A percentile compares a stretch with the other conserved stretches of the same genome.
Conservation (phyloP, 179 eudicot genomes). For the Drosera spatulata region DNA sequence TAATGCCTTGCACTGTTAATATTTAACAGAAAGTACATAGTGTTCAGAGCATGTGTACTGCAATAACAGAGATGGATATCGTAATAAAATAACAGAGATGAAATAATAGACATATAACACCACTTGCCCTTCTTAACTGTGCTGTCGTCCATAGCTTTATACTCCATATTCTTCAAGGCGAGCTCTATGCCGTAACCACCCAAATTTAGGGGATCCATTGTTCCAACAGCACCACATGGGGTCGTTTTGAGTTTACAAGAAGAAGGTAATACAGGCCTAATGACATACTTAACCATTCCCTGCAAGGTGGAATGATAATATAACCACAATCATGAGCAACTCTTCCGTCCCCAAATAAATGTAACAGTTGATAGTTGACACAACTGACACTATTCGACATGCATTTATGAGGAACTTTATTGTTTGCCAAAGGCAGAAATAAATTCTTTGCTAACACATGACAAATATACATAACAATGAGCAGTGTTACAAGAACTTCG, state of each 20-base stretch:
- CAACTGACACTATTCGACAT: too few species aligned
- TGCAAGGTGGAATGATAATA: constrained; percentile 15
- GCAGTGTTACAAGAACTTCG: too few species aligned
- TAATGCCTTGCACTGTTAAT: too few species aligned
- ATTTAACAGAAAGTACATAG: too few species aligned
- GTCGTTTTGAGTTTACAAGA: constrained; percentile 65
- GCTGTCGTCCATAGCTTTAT: constrained; percentile 99
- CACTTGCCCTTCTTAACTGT: constrained; percentile 64
- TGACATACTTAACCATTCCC: constrained; percentile 77
- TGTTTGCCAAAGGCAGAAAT: too few species aligned
- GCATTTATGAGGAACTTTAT: too few species aligned
- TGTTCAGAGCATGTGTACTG: too few species aligned
- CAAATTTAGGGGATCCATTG: constrained; percentile 66
- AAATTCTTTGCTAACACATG: too few species aligned
- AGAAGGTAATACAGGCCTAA: constrained; percentile 72
- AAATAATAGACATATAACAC: not conserved
- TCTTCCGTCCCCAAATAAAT: too few species aligned
- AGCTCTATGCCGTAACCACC: constrained; percentile 99
- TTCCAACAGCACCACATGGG: constrained; percentile 69
- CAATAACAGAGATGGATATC: too few species aligned
- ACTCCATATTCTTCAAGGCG: constrained; percentile 98
- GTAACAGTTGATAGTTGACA: too few species aligned
- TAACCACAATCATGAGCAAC: constrained; percentile 5
- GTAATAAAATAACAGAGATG: not conserved
- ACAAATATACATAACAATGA: too few species aligned